Evolutionary conservation across 2,329 filamentous ascomycete species (phyloP).

Genomic region (Nigrospora oryzae): DNA sequence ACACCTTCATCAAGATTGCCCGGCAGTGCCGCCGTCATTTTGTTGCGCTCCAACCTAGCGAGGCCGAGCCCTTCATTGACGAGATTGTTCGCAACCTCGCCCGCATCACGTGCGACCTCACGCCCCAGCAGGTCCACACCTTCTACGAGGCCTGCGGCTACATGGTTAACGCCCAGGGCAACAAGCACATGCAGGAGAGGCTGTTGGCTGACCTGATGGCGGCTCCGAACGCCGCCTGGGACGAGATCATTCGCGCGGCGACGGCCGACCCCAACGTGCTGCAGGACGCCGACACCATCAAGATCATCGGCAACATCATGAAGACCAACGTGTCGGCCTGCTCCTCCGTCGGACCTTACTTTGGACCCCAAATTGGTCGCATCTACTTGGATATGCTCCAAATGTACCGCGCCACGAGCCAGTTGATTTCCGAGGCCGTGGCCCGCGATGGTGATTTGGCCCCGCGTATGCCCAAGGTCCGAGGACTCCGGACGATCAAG

Average conservation of each 20-base stretch:
- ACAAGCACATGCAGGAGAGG: slow-evolving; percentile 87
- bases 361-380: slow-evolving; percentile 93
- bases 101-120: slow-evolving; percentile 91
- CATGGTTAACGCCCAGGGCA: slow-evolving; percentile 97
- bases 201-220: slow-evolving; percentile 88
- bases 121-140: slow-evolving; percentile 94
- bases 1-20: slow-evolving; percentile 99
- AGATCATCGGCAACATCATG: slow-evolving; percentile 99
- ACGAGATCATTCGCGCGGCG: slow-evolving; percentile 83
- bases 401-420: slow-evolving; percentile 97
- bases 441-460: slow-evolving; percentile 82
- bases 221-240: slow-evolving; percentile 90
- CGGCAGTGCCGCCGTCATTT: slow-evolving; percentile 97
- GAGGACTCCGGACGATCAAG: slow-evolving; percentile 93
- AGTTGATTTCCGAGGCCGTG: slow-evolving; percentile 89
- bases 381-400: slow-evolving; percentile 98
- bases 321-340: slow-evolving; percentile 99
- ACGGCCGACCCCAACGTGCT: slow-evolving; percentile 78
- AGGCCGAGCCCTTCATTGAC: slow-evolving; percentile 94
- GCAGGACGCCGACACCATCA: slow-evolving; percentile 91
- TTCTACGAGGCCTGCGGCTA: slow-evolving; percentile 99
- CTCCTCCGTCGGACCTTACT: slow-evolving; percentile 91
- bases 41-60: slow-evolving; percentile 88
- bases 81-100: slow-evolving; percentile 94
- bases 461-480: slow-evolving; percentile 94